phyloP scores from a whole-genome alignment of 139 green algal species.

The Diplosphaera chodatii region DNA sequence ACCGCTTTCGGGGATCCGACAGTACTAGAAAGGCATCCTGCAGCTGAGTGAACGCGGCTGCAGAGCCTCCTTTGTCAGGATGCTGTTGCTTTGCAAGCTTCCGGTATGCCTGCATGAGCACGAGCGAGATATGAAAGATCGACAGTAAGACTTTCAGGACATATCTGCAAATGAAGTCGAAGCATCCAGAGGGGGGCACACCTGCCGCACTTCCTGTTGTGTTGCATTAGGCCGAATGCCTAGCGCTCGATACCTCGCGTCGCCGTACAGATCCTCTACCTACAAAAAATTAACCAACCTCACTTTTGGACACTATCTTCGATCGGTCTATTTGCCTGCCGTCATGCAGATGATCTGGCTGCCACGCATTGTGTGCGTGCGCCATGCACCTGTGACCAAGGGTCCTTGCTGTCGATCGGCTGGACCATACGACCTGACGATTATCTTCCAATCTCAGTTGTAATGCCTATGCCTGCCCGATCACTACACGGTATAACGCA shows the following conservation, averaged over 20 bases:
- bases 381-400: background rate
- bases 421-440: background rate
- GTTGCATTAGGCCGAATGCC: conserved; percentile 20
- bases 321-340: no score
- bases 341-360: no score
- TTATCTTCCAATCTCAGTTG: no score
- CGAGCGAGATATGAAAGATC: no score
- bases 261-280: conserved; percentile 54
- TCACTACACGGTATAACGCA: no score
- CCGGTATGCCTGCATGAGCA: conserved; percentile 58
- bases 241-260: conserved; percentile 34
- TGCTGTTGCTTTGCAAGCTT: conserved; percentile 50
- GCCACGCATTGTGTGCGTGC: no score
- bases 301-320: no score
- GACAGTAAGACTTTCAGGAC: no score
- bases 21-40: conserved; percentile 60
- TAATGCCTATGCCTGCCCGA: no score
- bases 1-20: conserved; percentile 30
- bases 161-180: no score
- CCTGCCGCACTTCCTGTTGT: conserved; percentile 34
- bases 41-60: conserved; percentile 36
- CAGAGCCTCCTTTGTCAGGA: conserved; percentile 77
- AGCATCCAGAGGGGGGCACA: no score
- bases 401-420: background rate
- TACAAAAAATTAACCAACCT: no score